Conservation (phyloP, 2,329 filamentous ascomycete species). For the Cadophora luteo-olivacea region DNA sequence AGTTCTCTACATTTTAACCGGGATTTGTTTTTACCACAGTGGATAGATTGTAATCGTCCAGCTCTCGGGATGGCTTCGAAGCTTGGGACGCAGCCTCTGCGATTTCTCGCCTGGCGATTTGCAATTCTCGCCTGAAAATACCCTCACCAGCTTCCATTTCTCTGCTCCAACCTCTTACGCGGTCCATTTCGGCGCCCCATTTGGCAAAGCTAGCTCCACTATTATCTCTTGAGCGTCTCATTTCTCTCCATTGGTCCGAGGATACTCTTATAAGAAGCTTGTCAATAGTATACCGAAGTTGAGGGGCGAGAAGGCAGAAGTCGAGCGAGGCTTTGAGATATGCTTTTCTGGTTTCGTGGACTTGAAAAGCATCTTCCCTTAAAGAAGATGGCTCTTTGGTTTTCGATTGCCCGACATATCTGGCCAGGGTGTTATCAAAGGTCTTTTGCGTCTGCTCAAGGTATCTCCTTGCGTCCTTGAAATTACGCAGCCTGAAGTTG, state of each 20-base stretch:
- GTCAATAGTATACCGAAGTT: conserved; percentile 83
- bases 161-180: conserved; percentile 89
- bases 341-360: conserved; percentile 88
- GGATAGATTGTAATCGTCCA: conserved; percentile 90
- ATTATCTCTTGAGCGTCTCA: conserved; percentile 74
- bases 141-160: conserved; percentile 93
- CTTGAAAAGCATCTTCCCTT: conserved; percentile 92
- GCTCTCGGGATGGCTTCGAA: conserved; percentile 83
- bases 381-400: conserved; percentile 91
- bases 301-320: conserved; percentile 86
- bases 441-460: conserved; percentile 83
- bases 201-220: conserved; percentile 66
- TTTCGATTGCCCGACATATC: conserved; percentile 86
- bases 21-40: conserved; percentile 69
- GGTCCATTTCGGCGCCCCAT: conserved; percentile 83
- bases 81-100: conserved; percentile 75
- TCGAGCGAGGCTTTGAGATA: conserved; percentile 95
- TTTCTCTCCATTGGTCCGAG: conserved; percentile 86
- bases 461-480: conserved; percentile 81
- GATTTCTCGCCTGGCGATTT: conserved; percentile 79
- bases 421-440: conserved; percentile 81
- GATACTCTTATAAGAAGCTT: conserved; percentile 85
- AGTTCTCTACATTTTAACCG: neutral
- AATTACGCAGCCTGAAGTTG: conserved; percentile 64
- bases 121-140: conserved; percentile 81